Percentiles rank a stretch among this genome's conserved stretches.
Conservation (phyloP, 768 basidiomycete genomes). For the Ramaria sp. region DNA sequence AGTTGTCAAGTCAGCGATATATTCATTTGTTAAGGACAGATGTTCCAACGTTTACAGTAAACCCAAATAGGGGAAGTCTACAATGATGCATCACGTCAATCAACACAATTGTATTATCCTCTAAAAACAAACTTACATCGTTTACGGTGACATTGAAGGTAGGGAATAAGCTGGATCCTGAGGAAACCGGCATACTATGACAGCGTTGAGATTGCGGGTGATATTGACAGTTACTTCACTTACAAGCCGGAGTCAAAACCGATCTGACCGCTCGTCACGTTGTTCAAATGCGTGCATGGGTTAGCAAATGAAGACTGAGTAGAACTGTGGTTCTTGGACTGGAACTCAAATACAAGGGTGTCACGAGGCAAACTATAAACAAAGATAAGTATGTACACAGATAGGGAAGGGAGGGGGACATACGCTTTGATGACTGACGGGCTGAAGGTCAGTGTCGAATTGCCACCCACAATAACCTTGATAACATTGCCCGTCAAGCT, state of each 20-base stretch:
- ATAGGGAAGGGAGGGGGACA: not conserved
- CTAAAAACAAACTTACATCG: constrained; percentile 17
- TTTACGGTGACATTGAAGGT: constrained; percentile 37
- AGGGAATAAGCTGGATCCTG: constrained; percentile 36
- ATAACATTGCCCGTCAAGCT: constrained; percentile 34
- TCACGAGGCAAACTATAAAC: constrained; percentile 33
- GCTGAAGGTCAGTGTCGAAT: constrained; percentile 34
- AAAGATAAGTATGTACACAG: not conserved
- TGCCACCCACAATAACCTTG: constrained; percentile 45
- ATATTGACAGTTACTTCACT: constrained; percentile 13
- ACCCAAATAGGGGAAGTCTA: constrained; percentile 24
- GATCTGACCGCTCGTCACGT: constrained; percentile 26
- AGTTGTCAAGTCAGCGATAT: not conserved
- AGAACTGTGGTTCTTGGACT: constrained; percentile 43
- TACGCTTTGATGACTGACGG: constrained; percentile 37
- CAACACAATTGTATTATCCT: not conserved
- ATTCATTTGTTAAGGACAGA: not conserved
- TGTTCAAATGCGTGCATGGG: constrained; percentile 37
- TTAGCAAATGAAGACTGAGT: constrained; percentile 31
- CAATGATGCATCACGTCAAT: not conserved
- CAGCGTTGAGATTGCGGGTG: constrained; percentile 1
- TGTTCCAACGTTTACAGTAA: constrained; percentile 15
- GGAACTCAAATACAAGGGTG: constrained; percentile 46
- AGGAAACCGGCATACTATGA: constrained; percentile 38
- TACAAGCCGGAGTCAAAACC: constrained; percentile 55